These are phyloP conservation scores for Bombardia bombarda DNA, from an alignment of 495 filamentous ascomycete species.

Conservation along the genomic window DNA sequence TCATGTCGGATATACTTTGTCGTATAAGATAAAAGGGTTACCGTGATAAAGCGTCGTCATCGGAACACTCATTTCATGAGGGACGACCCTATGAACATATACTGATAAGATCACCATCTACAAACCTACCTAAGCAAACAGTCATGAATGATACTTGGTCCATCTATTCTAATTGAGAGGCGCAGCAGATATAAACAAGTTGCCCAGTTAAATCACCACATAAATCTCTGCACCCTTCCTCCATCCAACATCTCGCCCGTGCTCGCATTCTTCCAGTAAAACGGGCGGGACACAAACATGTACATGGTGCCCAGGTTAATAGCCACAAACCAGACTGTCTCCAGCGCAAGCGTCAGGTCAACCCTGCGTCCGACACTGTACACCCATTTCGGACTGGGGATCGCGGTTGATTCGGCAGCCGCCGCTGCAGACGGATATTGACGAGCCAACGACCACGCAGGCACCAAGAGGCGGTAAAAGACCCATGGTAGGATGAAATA, in stretches of 20 bases:
- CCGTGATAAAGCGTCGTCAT: too few species aligned
- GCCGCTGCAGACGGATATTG: background rate
- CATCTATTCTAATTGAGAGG: too few species aligned
- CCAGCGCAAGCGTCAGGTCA: constrained; percentile 48
- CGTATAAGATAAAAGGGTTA: too few species aligned
- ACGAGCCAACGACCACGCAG: constrained; percentile 18
- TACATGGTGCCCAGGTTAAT: constrained; percentile 71
- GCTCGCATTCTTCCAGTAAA: constrained; percentile 55
- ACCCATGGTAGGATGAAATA: constrained; percentile 96
- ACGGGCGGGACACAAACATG: constrained; percentile 71
- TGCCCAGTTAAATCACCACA: constrained; percentile 72
- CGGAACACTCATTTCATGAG: too few species aligned
- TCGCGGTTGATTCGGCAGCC: background rate
- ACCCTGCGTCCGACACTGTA: background rate
- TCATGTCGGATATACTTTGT: too few species aligned
- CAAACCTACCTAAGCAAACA: too few species aligned
- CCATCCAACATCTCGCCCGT: constrained; percentile 54
- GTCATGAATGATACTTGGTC: too few species aligned
- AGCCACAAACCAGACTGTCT: constrained; percentile 69
- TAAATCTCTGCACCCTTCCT: constrained; percentile 78
- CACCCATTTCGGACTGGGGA: background rate
- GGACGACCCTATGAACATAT: too few species aligned
- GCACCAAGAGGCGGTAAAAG: constrained; percentile 80
- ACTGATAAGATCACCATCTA: too few species aligned
- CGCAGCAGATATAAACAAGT: too few species aligned